These are phyloP conservation scores for Teratosphaeria gauchensis DNA, from an alignment of 2,329 filamentous ascomycete genomes.

Conservation along the genomic window DNA sequence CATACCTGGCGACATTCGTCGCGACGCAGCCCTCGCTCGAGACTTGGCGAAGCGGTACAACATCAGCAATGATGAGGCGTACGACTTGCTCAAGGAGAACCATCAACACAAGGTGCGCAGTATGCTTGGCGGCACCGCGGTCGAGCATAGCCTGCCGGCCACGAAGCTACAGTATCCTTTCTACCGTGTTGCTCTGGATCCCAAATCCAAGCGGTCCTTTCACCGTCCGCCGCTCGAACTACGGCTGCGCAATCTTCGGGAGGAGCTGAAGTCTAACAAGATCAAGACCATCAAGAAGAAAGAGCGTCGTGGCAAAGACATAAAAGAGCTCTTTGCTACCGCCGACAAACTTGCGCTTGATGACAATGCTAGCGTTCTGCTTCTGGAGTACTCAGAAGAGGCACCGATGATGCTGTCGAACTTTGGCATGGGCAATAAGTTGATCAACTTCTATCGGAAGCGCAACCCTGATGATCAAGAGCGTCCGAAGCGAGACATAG, in stretches of 20 bases:
- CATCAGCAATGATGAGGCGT: constrained; percentile 90
- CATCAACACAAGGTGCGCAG: constrained; percentile 93
- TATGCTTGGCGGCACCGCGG: constrained; percentile 79
- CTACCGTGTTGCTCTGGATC: constrained; percentile 75
- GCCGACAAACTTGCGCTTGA: constrained; percentile 71
- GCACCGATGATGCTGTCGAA: constrained; percentile 86
- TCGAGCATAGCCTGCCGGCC: constrained; percentile 90
- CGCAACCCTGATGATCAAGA: constrained; percentile 68
- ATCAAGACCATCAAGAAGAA: constrained; percentile 70
- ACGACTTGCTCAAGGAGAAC: constrained; percentile 92
- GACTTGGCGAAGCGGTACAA: constrained; percentile 80
- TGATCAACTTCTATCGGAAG: constrained; percentile 94
- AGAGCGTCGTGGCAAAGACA: constrained; percentile 67
- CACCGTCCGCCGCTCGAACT: constrained; percentile 73
- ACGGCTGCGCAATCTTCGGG: constrained; percentile 44
- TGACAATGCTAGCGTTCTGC: constrained; percentile 78
- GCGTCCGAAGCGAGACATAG: constrained; percentile 71
- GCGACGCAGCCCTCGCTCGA: constrained; percentile 59
- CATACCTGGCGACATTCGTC: constrained; percentile 48
- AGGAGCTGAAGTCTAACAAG: constrained; percentile 62
- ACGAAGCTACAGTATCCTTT: constrained; percentile 89
- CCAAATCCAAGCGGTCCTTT: constrained; percentile 66
- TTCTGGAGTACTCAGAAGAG: constrained; percentile 95
- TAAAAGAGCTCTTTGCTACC: constrained; percentile 66
- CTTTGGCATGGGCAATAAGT: constrained; percentile 91